A percentile compares a stretch with the other conserved stretches of the same genome.
Evolutionary conservation across 345 rosid species (phyloP).

Genomic region (Murraya koenigii): DNA sequence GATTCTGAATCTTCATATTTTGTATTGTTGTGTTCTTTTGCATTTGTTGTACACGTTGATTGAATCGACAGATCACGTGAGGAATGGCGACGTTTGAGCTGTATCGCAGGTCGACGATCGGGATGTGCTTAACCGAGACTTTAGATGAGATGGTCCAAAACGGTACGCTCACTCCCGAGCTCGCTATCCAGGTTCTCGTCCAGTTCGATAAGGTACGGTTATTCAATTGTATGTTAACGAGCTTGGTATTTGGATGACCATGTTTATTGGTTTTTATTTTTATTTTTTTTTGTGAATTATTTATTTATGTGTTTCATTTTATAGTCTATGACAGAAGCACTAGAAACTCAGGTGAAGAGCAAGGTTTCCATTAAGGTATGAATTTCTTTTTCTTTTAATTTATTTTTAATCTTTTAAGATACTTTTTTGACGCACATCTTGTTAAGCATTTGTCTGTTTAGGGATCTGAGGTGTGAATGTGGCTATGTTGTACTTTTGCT

Average conservation of each 20-base stretch:
- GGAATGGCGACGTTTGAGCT: slow-evolving; percentile 95
- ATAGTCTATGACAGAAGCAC: slow-evolving; percentile 97
- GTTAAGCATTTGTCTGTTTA: not conserved
- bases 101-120: slow-evolving; percentile 92
- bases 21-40: not conserved
- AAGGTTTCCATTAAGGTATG: slow-evolving; percentile 82
- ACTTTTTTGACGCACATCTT: not conserved
- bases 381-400: not conserved
- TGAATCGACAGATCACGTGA: slow-evolving; percentile 29
- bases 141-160: slow-evolving; percentile 93
- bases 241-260: not conserved
- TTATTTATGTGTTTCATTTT: not conserved
- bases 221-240: not conserved
- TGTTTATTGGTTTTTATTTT: not conserved
- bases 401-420: not conserved
- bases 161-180: slow-evolving; percentile 91
- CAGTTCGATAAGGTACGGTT: slow-evolving; percentile 84
- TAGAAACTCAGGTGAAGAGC: slow-evolving; percentile 90
- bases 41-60: not conserved
- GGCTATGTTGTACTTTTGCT: not conserved
- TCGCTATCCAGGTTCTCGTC: slow-evolving; percentile 93
- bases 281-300: not conserved
- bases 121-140: slow-evolving; percentile 95
- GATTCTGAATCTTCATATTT: not conserved
- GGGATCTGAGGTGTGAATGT: not conserved